These are phyloP conservation scores for Arachis stenosperma DNA, from an alignment of 306 rosid genomes.

Conservation along the genomic window DNA sequence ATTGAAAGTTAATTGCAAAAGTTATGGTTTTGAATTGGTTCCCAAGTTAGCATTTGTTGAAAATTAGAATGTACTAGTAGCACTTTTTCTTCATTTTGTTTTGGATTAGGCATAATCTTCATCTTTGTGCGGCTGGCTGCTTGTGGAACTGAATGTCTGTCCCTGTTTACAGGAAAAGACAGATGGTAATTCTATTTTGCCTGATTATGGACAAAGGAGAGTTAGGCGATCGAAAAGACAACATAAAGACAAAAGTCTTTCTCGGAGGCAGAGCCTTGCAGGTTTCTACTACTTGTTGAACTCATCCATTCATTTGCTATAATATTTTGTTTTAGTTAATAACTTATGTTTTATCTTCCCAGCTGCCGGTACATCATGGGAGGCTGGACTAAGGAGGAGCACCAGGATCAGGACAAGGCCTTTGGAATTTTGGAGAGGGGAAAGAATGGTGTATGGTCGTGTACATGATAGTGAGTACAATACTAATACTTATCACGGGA, in stretches of 20 bases:
- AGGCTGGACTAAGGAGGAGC: conserved; percentile 78
- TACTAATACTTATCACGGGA: neutral
- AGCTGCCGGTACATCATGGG: conserved; percentile 73
- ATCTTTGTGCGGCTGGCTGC: conserved; percentile 10
- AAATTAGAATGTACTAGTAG: neutral
- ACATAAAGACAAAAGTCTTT: conserved; percentile 32
- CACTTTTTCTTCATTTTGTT: neutral
- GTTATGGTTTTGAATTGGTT: neutral
- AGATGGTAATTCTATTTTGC: conserved; percentile 20
- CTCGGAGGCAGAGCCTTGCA: conserved; percentile 70
- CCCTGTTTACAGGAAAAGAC: conserved; percentile 33
- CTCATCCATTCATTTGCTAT: conserved; percentile 26
- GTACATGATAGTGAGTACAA: conserved; percentile 68
- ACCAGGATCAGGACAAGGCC: conserved; percentile 83
- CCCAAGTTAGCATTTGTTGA: neutral
- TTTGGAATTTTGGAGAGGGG: conserved; percentile 92
- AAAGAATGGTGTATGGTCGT: conserved; percentile 74
- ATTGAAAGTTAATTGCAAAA: conserved; percentile 18
- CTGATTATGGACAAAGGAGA: conserved; percentile 47
- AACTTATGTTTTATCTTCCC: conserved; percentile 33
- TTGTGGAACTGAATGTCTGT: conserved; percentile 21
- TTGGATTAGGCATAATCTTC: conserved; percentile 3
- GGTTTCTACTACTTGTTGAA: conserved; percentile 49
- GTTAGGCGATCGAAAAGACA: conserved; percentile 24
- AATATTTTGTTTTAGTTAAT: neutral